Conservation (phyloP, 352 stramenopile genomes). For the Phytophthora agathidicida region DNA sequence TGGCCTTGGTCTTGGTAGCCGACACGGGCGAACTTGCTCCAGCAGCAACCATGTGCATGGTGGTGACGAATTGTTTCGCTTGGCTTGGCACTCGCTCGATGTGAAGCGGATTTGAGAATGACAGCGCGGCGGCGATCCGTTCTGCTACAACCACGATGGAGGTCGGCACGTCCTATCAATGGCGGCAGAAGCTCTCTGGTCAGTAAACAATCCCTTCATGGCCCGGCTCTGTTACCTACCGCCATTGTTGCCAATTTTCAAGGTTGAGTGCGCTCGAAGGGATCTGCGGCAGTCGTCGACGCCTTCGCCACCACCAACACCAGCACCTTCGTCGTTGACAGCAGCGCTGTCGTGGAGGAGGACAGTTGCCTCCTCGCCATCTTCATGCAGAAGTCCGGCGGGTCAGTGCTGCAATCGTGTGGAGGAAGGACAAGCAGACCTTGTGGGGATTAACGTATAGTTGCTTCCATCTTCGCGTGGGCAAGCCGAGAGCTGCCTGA, state of each 20-base stretch:
- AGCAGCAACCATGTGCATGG: slow-evolving; percentile 33
- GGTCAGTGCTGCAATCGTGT: neutral
- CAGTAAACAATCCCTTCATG: slow-evolving; percentile 26
- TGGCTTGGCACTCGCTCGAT: slow-evolving; percentile 17
- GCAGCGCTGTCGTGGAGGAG: slow-evolving; percentile 1
- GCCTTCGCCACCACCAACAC: no score
- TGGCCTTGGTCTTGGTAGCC: slow-evolving; percentile 16
- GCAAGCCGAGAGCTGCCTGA: slow-evolving; percentile 2
- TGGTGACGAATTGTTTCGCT: neutral
- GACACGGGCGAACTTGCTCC: slow-evolving; percentile 31
- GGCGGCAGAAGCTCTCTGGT: slow-evolving; percentile 27
- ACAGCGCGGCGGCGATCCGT: slow-evolving; percentile 19
- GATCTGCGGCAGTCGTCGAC: no score
- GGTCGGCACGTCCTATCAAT: slow-evolving; percentile 28
- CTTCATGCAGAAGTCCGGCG: slow-evolving; percentile 1
- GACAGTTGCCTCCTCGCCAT: slow-evolving; percentile 7
- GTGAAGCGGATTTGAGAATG: slow-evolving; percentile 38
- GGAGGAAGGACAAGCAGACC: slow-evolving; percentile 22
- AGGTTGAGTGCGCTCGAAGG: neutral
- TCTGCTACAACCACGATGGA: slow-evolving; percentile 14
- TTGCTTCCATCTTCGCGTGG: slow-evolving; percentile 4
- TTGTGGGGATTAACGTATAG: slow-evolving; percentile 17
- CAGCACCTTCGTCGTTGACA: neutral
- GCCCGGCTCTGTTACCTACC: slow-evolving; percentile 22
- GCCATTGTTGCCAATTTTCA: slow-evolving; percentile 16